Base-by-base conservation (phyloP, 2,329 filamentous ascomycete genomes). In the Aspergillus candidus region DNA sequence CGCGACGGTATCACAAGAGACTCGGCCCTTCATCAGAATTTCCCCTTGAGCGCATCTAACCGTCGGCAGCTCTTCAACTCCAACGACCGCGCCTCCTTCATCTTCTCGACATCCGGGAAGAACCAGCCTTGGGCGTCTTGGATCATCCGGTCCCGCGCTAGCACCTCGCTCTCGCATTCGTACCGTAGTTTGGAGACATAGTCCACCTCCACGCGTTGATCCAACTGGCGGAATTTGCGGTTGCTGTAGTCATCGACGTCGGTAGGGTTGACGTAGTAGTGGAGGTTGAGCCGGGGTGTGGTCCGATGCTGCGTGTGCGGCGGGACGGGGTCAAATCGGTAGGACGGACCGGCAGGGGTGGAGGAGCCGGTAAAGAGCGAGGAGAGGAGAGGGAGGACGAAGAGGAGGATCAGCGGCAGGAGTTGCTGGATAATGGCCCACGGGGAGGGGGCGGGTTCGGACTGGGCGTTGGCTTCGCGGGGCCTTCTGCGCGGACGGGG, bases 51-150 rank as follows among this genome's bases (percentile, higher is more conserved):
- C 37, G 72, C 67, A 42, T 77, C 69, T 54, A 84, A 60, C 51
- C 72, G 73, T 56, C 70, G 70, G 63, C 82, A 86, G 54, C 71
- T 77, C 62, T 72, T 74, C 72, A 81, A 75, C 36, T 77, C 71
- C 74, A 83, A 75, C 15, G 69, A 69, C 47, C 76, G 70, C 27
- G 90, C 90, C 46, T 80, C 67, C 49, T 83, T 78, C 80, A 94
- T 80, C 72, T 88, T 89, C 50, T 83, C 83, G 41, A 81, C 75
- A 58, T 96, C 88, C 43, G 82, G 80, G 65, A 81, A 89, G 60
- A 95, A 88, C 85, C 89, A 95, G 3, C 90, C 90, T 56, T 86
- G 81, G 0, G 90, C 89, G 38, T 87, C 83, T 51, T 94, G 82
- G 50, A 82, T 73, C 66, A 89, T 72, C 51, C 81, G 75, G 60